phyloP scores from a whole-genome alignment of 2,329 filamentous ascomycete genomes.

The Fusarium sp. region DNA sequence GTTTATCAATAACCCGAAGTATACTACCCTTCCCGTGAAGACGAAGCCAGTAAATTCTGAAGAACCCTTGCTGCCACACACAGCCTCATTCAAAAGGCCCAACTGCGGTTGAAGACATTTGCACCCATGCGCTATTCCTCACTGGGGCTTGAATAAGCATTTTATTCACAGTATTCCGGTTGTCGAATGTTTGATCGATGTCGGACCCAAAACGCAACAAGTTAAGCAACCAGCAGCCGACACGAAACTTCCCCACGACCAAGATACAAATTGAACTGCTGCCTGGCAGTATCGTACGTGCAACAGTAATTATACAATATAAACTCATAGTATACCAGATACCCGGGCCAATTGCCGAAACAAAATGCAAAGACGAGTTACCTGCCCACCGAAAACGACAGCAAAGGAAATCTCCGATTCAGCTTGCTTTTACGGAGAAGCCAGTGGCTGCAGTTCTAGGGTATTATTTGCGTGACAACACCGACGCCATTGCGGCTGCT shows the following conservation, averaged over 20 bases:
- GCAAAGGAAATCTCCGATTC: conserved; percentile 18
- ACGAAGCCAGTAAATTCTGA: background rate
- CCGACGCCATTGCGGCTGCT: conserved; percentile 34
- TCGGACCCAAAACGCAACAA: background rate
- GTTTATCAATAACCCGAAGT: conserved; percentile 29
- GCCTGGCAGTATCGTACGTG: background rate
- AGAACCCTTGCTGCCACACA: background rate
- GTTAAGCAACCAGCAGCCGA: background rate
- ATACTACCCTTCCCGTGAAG: background rate
- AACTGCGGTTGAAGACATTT: background rate
- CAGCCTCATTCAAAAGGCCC: background rate
- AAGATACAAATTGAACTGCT: background rate
- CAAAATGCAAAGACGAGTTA: conserved; percentile 9
- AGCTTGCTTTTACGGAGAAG: background rate
- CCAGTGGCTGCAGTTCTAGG: background rate
- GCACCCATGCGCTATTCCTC: background rate
- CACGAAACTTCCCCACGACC: background rate
- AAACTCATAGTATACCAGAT: background rate
- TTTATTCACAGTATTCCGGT: background rate
- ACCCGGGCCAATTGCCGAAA: conserved; percentile 6
- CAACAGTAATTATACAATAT: background rate
- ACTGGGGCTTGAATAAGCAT: background rate
- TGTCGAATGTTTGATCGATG: conserved; percentile 4
- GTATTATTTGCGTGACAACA: conserved; percentile 18
- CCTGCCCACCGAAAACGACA: conserved; percentile 9